Conservation (phyloP, 2,329 filamentous ascomycete species). For the Blumeria graminis region DNA sequence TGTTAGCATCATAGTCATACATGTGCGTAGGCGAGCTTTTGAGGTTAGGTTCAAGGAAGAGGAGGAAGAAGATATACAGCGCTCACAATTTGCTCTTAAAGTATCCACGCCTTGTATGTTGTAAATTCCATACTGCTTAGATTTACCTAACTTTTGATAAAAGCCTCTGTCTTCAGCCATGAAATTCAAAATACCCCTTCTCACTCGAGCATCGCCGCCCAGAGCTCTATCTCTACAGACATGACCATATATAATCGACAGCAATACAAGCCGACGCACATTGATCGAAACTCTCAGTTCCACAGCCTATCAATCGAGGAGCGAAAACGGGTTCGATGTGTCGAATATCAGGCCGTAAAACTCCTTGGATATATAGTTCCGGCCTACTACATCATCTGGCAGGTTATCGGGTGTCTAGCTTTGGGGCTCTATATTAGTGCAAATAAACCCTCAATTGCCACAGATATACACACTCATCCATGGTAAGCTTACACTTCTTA, state of each 20-base stretch:
- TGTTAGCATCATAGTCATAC: slow-evolving; percentile 38
- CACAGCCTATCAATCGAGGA: slow-evolving; percentile 26
- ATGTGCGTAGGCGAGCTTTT: slow-evolving; percentile 35
- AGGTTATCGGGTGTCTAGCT: slow-evolving; percentile 28
- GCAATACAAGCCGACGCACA: not conserved
- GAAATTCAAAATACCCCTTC: too few relatives aligned
- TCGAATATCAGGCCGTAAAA: slow-evolving; percentile 36
- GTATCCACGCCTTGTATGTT: not conserved
- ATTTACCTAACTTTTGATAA: not conserved
- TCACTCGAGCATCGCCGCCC: too few relatives aligned
- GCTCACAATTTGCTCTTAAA: not conserved
- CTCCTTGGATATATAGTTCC: slow-evolving; percentile 33
- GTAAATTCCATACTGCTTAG: not conserved
- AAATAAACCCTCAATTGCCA: slow-evolving; percentile 11
- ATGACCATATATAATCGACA: not conserved
- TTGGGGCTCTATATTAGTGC: slow-evolving; percentile 32
- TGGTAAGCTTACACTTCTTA: slow-evolving; percentile 1
- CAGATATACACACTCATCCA: slow-evolving; percentile 2
- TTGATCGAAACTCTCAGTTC: slow-evolving; percentile 26
- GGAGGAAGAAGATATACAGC: slow-evolving; percentile 13
- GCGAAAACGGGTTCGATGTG: slow-evolving; percentile 30
- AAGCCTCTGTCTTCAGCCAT: not conserved
- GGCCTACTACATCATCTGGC: slow-evolving; percentile 32
- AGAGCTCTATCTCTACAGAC: too few relatives aligned
- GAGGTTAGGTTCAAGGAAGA: slow-evolving; percentile 19